Evolutionary conservation across 306 rosid genomes (phyloP).

Genomic region (Dalbergia cochinchinensis): DNA sequence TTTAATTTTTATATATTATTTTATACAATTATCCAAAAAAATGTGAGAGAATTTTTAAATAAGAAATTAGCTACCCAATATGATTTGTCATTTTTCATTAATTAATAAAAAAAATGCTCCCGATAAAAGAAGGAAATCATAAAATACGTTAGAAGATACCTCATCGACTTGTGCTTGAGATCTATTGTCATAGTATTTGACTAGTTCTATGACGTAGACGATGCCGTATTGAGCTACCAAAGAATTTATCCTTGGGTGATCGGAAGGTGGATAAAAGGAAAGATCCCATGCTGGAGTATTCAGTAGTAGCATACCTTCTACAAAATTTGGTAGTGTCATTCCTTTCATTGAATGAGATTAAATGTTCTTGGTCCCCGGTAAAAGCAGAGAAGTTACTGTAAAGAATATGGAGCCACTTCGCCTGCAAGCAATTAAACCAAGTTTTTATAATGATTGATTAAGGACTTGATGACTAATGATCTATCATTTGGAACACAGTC

Average conservation of each 20-base stretch:
- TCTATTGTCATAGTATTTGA: slow-evolving; percentile 55
- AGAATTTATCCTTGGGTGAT: slow-evolving; percentile 58
- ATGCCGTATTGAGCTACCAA: slow-evolving; percentile 60
- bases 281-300: slow-evolving; percentile 55
- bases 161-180: slow-evolving; percentile 35
- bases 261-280: slow-evolving; percentile 62
- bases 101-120: background rate
- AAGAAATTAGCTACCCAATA: too few species aligned
- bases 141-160: slow-evolving; percentile 47
- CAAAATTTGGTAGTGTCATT: background rate
- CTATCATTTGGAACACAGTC: too few species aligned
- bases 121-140: too few species aligned
- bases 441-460: background rate
- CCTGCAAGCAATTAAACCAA: slow-evolving; percentile 48
- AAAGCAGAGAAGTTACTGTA: slow-evolving; percentile 59
- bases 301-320: slow-evolving; percentile 73
- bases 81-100: too few species aligned
- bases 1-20: too few species aligned
- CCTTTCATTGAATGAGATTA: background rate
- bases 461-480: too few species aligned
- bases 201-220: slow-evolving; percentile 60
- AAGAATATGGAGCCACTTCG: slow-evolving; percentile 63
- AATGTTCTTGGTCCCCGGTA: background rate
- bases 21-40: too few species aligned
- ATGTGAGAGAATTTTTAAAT: too few species aligned